Base-by-base conservation (phyloP, 2,329 filamentous ascomycete species). In the Aspergillus fumigatiaffinis region DNA sequence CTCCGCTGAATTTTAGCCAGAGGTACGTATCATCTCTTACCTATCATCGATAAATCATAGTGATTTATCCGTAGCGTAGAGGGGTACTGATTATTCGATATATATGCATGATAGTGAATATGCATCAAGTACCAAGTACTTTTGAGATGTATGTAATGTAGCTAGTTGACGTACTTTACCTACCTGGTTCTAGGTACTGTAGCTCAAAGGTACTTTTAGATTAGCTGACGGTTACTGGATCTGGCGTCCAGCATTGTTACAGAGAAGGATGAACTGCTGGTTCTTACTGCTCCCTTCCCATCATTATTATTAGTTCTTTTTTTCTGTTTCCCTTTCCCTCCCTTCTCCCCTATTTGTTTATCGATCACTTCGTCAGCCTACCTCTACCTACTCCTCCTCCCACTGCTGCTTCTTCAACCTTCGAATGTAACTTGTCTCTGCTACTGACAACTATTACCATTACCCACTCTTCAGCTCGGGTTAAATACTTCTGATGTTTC, bases 321-420 rank as follows among this genome's bases (percentile, higher is more conserved):
- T 52, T 53, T 51, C 54, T 53, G 20, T 23, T 21, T 29, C 53
- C 28, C 55, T 51, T 59, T 42, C 52, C 46, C 42, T 50, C 44
- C 47, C 32, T 6, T 52, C 38, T 55, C 50, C 52, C 44, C 26
- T 50, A 38, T 53, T 56, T 44, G 32, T 38, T 42, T 51, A 28
- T 50, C 50, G 28, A 29, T 29, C 28, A 29, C 28, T 29, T 29
- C 28, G 26, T 51, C 51, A 38, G 51, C 47, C 23, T 51, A 52
- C 28, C 26, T 51, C 50, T 49, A 26, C 28, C 50, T 49, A 26
- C 28, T 41, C 21, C 9, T 32, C 29, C 32, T 48, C 46, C 23
- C 38, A 35, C 41, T 47, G 23, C 32, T 55, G 25, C n/a, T 51
- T 55, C 32, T 44, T 66, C 65, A 63, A 65, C 50, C 64, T 66